Percentiles rank a stretch among this genome's conserved stretches.
Conservation (phyloP, 208 protist genomes). For the Balamuthia mandrillaris region DNA sequence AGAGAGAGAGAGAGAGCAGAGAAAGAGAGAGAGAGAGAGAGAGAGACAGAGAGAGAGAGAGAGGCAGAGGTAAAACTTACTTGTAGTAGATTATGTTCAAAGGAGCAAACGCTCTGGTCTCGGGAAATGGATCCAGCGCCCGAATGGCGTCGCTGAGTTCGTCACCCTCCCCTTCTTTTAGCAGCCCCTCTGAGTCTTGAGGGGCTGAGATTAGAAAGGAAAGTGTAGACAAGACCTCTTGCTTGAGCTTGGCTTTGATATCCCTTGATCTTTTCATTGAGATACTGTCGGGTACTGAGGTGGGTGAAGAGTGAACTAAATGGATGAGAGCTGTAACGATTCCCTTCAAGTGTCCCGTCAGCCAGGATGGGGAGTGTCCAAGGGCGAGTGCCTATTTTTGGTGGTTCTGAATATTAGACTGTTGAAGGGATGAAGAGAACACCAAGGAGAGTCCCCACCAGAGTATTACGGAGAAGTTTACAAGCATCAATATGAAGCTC, state of each 20-base stretch:
- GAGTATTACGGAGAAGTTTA: background rate
- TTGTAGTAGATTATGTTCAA: slow-evolving; percentile 27
- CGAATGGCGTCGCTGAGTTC: slow-evolving; percentile 21
- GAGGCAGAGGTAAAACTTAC: background rate
- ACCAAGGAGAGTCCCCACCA: too few species aligned
- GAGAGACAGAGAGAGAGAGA: background rate
- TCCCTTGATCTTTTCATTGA: background rate
- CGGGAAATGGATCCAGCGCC: slow-evolving; percentile 17
- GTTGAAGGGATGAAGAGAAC: too few species aligned
- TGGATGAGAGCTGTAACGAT: slow-evolving; percentile 9
- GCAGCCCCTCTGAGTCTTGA: too few species aligned
- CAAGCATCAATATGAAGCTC: background rate
- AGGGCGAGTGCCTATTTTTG: slow-evolving; percentile 14
- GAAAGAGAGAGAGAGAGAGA: background rate
- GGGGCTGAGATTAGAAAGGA: background rate
- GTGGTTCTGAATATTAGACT: too few species aligned
- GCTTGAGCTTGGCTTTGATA: background rate
- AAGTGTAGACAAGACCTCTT: background rate
- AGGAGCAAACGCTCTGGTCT: background rate
- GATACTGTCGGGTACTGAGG: too few species aligned
- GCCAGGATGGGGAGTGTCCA: background rate
- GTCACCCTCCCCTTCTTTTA: too few species aligned
- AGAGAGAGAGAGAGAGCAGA: background rate
- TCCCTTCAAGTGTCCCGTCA: slow-evolving; percentile 7
- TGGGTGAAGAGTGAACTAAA: too few species aligned